Conservation (phyloP, 1,284 basidiomycete species). For the Rhodofomes roseus region DNA sequence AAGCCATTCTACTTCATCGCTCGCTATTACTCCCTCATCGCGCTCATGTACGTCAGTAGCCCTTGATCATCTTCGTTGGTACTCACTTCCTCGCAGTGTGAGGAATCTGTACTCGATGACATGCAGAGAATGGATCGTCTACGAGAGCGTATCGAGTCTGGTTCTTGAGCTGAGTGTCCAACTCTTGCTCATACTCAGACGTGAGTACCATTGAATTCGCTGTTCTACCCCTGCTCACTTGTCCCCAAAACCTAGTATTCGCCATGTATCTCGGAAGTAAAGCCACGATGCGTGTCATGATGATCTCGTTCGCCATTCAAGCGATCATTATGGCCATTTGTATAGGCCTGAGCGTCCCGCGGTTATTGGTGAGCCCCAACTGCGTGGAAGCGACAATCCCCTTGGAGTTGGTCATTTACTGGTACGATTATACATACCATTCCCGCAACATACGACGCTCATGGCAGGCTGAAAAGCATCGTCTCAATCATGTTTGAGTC, state of each 20-base stretch:
- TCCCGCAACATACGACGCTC: background rate
- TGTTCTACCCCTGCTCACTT: background rate
- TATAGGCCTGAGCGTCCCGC: slow-evolving; percentile 25
- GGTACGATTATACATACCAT: slow-evolving; percentile 14
- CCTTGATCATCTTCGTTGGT: background rate
- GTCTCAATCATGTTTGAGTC: slow-evolving; percentile 33
- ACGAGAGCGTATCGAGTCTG: slow-evolving; percentile 29
- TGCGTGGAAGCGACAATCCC: slow-evolving; percentile 26
- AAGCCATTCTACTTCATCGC: slow-evolving; percentile 25
- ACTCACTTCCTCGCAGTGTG: slow-evolving; percentile 11
- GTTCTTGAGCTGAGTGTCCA: slow-evolving; percentile 27
- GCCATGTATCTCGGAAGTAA: slow-evolving; percentile 27
- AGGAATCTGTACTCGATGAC: slow-evolving; percentile 16
- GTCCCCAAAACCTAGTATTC: slow-evolving; percentile 20
- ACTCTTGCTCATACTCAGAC: slow-evolving; percentile 29
- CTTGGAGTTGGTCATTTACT: slow-evolving; percentile 25
- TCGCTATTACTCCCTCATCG: slow-evolving; percentile 24
- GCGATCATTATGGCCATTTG: slow-evolving; percentile 23
- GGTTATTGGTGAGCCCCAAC: slow-evolving; percentile 20
- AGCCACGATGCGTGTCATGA: slow-evolving; percentile 18
- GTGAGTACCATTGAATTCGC: slow-evolving; percentile 15
- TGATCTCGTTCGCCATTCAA: slow-evolving; percentile 21
- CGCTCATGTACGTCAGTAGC: slow-evolving; percentile 18
- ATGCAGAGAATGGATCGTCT: slow-evolving; percentile 28
- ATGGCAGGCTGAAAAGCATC: slow-evolving; percentile 24